Evolutionary conservation across 306 rosid species (phyloP).

Genomic region (Rosa rugosa): DNA sequence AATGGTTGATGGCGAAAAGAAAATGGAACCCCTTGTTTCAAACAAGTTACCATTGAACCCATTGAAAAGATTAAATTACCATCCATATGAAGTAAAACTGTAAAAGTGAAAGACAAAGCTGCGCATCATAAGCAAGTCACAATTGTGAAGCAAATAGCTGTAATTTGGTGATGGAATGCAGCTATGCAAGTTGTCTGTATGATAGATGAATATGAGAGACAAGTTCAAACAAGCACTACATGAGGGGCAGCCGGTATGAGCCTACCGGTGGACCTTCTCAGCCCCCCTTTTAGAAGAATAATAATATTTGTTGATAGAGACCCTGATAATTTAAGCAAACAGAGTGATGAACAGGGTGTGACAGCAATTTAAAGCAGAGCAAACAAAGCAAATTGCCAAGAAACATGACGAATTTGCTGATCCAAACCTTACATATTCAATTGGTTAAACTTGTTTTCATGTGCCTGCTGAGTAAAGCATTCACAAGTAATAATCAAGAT

Average conservation of each 20-base stretch:
- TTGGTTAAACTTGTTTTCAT: slow-evolving; percentile 32
- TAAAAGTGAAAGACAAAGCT: not conserved
- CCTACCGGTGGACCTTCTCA: slow-evolving; percentile 46
- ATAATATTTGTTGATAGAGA: slow-evolving; percentile 44
- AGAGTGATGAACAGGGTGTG: slow-evolving; percentile 18
- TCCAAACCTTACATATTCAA: slow-evolving; percentile 28
- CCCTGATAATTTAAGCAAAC: slow-evolving; percentile 26
- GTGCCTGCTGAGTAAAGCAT: slow-evolving; percentile 10
- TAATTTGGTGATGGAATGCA: slow-evolving; percentile 8
- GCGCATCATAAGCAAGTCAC: not conserved
- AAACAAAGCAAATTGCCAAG: slow-evolving; percentile 13
- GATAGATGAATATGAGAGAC: slow-evolving; percentile 36
- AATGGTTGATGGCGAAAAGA: not conserved
- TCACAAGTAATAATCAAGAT: not conserved
- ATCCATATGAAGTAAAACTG: not conserved
- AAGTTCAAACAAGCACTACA: slow-evolving; percentile 31
- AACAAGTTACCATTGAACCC: not conserved
- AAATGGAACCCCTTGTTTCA: not conserved
- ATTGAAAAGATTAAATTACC: not conserved
- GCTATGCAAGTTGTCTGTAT: slow-evolving; percentile 24
- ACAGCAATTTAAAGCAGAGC: slow-evolving; percentile 15
- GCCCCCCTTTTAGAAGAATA: slow-evolving; percentile 32
- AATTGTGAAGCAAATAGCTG: slow-evolving; percentile 14
- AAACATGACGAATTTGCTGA: slow-evolving; percentile 30
- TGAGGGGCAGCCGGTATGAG: slow-evolving; percentile 33